These are phyloP conservation scores for Martensiomyces pterosporus DNA, from an alignment of 192 early-diverging fungal genomes.

Conservation along the genomic window DNA sequence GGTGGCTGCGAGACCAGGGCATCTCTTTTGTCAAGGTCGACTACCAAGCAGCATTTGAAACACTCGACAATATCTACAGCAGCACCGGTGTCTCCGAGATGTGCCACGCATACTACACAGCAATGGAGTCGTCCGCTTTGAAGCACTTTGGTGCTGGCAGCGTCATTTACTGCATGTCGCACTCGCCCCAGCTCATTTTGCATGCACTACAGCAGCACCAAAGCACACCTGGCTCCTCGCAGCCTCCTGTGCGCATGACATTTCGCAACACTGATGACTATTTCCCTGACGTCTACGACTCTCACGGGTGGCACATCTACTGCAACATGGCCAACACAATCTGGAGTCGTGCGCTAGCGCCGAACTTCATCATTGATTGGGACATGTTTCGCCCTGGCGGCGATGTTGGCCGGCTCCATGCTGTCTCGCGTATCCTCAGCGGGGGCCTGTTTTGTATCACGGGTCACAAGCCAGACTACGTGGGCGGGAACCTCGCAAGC, in stretches of 20 bases:
- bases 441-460: conserved; percentile 59
- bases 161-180: conserved; percentile 55
- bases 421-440: conserved; percentile 46
- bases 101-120: conserved; percentile 42
- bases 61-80: conserved; percentile 6
- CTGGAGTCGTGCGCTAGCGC: conserved; percentile 34
- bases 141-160: conserved; percentile 38
- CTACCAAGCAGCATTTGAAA: conserved; percentile 52
- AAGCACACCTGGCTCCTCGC: no score
- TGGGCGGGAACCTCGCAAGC: not conserved
- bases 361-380: conserved; percentile 46
- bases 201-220: conserved; percentile 13
- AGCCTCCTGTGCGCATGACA: no score
- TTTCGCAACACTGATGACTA: conserved; percentile 58
- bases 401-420: conserved; percentile 48
- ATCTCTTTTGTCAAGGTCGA: conserved; percentile 56
- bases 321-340: conserved; percentile 52
- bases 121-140: conserved; percentile 30
- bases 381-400: conserved; percentile 58
- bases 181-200: conserved; percentile 46
- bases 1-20: conserved; percentile 42
- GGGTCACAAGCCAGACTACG: conserved; percentile 19
- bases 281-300: conserved; percentile 43
- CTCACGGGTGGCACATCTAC: conserved; percentile 57
- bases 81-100: conserved; percentile 10